Base-by-base conservation (phyloP, 805 yeast genomes). In the Priceomyces medius region DNA sequence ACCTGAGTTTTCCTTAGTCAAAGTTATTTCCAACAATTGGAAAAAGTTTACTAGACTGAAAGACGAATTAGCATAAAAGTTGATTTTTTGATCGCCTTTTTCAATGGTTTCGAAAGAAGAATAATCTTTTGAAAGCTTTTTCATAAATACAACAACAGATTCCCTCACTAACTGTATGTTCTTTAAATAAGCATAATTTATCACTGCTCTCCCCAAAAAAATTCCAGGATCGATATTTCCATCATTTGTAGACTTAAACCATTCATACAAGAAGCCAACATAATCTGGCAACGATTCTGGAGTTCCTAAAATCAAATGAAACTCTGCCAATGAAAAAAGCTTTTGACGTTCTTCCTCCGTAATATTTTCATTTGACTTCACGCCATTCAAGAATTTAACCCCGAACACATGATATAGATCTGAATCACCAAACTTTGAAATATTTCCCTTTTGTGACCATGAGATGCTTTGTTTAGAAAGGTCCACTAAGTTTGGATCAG, bases 381-480 rank as follows among this genome's bases (percentile, higher is more conserved):
- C 44, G 9, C 56, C 66, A 32, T 68, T 69, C 38, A 80, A 63
- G 37, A 88, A 68, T 56, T 86, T 81, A 26, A 72, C 61, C 2
- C 96, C 97, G 45, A 88, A 72, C 8, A 83, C 73, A 49, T 82
- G 82, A 56, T 88, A 88, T 42, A 93, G 67, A 34, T 79, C 80
- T 5, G 84, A 76, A 55, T 88, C 96, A 3, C 96, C 97, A 47
- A 77, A 76, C 41, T 76, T 76, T 3, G 43, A 47, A 3, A 46
- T 50, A 0, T 67, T 69, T 3, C 79, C 69, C 40, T 59, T 63
- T 45, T 72, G 73, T 34, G 90, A 73, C 89, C 96, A 91, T 40
- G 74, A 74, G 38, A 80, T 69, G 40, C 81, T 70, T 40, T 81
- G 86, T 35, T 80, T 80, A 16, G 85, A 75, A 40, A 91, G 74